Base-by-base conservation (phyloP, 2,329 filamentous ascomycete species). In the Diaporthe citrichinensis region DNA sequence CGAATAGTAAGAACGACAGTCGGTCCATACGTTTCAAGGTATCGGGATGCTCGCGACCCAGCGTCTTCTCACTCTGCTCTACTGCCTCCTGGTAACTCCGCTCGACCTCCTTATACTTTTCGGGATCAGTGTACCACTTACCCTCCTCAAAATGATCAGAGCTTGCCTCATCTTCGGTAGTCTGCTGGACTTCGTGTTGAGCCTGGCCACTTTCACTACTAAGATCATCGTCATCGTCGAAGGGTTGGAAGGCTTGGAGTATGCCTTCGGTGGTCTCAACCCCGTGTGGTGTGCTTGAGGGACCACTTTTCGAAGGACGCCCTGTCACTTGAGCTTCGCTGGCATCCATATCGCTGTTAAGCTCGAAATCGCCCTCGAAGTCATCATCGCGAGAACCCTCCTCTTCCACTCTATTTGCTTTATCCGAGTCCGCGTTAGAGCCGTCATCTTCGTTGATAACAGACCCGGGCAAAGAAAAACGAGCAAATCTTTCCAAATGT, bases 361-460 rank as follows among this genome's bases (percentile, higher is more conserved):
- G 17, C 17, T 67, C 20, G 61, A 34, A 67, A 31, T 0, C 28
- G 14, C 23, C 61, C 28, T 68, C 49, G 7, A 71, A 71, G 49
- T 57, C 67, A n/a, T 46, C 51, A 57, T 71, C 51, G 39, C 67
- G 49, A 41, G 67, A 71, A 6, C 41, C 61, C 34, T 71, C 67
- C 17, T 71, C 51, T 4, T 57, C 67, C n/a, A 71, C 67, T 23
- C 36, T 34, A 28, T 71, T 41, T 28, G 67, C 49, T 8, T n/a
- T 44, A 4, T 23, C 67, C 28, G 67, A 71, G 23, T 71, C 67
- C 8, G 67, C 67, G 7, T 31, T 44, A 1, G 67, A 71, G 15
- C 34, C 39, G 20, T 62, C 55, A 7, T 49, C 39, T 8, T 44
- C 71, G 39, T 36, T 12, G 23, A 9, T 9, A 20, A 51, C 25